Evolutionary conservation across 2,329 filamentous ascomycete species (phyloP).

Genomic region (Trichoderma asperellum): DNA sequence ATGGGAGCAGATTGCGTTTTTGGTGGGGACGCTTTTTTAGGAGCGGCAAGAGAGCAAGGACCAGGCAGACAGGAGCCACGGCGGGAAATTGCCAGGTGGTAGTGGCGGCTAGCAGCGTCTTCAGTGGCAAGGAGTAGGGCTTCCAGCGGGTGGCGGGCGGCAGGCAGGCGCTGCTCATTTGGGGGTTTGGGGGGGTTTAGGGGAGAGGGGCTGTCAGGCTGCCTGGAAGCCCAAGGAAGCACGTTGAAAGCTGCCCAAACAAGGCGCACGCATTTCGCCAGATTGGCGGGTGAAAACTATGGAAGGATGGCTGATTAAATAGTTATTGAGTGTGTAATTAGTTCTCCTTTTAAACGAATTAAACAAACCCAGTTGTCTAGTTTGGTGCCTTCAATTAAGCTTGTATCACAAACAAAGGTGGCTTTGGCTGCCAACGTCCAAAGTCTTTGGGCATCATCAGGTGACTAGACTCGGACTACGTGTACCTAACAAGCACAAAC

Average conservation of each 20-base stretch:
- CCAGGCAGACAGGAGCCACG: background rate
- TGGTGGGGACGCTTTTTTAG: slow-evolving; percentile 12
- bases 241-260: background rate
- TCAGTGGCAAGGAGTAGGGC: slow-evolving; percentile 1
- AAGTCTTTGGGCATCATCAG: background rate
- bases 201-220: background rate
- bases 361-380: background rate
- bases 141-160: slow-evolving; percentile 1
- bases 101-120: slow-evolving; percentile 7
- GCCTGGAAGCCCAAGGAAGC: background rate
- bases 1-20: slow-evolving; percentile 23
- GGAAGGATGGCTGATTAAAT: background rate
- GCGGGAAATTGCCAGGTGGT: background rate
- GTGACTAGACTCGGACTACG: background rate
- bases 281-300: background rate
- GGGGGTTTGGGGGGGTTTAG: background rate
- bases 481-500: background rate
- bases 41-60: slow-evolving; percentile 7
- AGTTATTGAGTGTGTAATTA: too few relatives aligned
- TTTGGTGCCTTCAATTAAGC: background rate
- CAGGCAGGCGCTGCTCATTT: background rate
- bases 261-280: background rate
- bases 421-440: background rate
- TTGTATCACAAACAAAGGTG: background rate
- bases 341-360: too few relatives aligned